A percentile compares a stretch with the other conserved stretches of the same genome.
Conservation (phyloP, 768 basidiomycete genomes). For the Flagelloscypha sp. region DNA sequence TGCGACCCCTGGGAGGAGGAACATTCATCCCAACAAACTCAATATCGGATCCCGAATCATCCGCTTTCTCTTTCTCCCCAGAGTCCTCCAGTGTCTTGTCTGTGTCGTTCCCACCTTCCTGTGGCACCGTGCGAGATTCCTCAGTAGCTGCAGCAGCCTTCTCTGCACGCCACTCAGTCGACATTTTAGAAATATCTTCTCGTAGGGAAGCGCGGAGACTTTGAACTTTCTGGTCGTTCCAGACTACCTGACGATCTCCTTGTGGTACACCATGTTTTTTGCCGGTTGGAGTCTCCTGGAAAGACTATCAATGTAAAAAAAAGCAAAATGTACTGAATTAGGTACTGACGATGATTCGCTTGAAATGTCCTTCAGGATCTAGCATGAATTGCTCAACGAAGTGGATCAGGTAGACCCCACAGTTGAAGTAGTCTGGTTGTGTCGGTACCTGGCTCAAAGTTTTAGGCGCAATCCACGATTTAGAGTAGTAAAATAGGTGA, state of each 20-base stretch:
- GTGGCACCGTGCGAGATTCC: conserved; percentile 23
- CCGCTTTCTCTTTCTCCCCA: conserved; percentile 9
- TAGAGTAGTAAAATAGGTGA: conserved; percentile 4
- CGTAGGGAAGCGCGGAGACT: conserved; percentile 38
- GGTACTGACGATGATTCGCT: conserved; percentile 39
- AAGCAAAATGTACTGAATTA: conserved; percentile 4
- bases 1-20: conserved; percentile 9
- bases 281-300: conserved; percentile 7
- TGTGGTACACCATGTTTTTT: conserved; percentile 25
- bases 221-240: conserved; percentile 43
- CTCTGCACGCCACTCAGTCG: conserved; percentile 44
- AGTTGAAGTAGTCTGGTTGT: conserved; percentile 88
- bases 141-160: no score
- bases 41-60: conserved; percentile 34
- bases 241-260: conserved; percentile 35
- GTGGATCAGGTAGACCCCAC: conserved; percentile 87
- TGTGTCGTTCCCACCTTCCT: conserved; percentile 25
- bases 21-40: conserved; percentile 30
- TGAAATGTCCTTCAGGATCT: conserved; percentile 44
- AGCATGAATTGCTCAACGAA: conserved; percentile 72
- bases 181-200: conserved; percentile 35
- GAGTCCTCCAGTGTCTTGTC: conserved; percentile 19
- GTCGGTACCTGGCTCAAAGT: conserved; percentile 59
- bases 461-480: neutral
- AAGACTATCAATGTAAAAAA: neutral